Percentiles rank a stretch among this genome's conserved stretches.
Conservation (phyloP, 176 grass and related monocot species). For the Phyllostachys edulis region DNA sequence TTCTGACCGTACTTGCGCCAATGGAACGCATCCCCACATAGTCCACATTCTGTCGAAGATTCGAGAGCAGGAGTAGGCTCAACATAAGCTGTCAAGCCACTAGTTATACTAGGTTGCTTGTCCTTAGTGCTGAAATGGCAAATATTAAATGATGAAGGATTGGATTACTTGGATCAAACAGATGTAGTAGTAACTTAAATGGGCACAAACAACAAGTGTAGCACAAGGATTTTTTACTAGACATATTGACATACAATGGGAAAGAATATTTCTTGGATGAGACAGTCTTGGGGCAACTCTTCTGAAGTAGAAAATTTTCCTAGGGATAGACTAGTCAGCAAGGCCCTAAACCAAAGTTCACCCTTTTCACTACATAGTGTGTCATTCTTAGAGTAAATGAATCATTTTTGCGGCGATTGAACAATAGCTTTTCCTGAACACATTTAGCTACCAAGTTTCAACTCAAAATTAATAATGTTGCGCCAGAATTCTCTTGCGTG, state of each 20-base stretch:
- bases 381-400: neutral
- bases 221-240: neutral
- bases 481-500: neutral
- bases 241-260: neutral
- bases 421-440: neutral
- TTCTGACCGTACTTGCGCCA: conserved; percentile 71
- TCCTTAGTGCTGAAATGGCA: conserved; percentile 39
- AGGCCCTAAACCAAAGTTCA: neutral
- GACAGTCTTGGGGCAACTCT: neutral
- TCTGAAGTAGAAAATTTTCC: neutral
- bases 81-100: neutral
- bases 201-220: neutral
- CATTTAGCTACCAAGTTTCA: neutral
- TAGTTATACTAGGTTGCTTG: conserved; percentile 29
- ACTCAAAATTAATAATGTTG: neutral
- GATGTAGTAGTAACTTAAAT: neutral
- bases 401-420: neutral
- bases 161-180: neutral
- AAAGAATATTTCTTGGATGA: neutral
- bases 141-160: neutral
- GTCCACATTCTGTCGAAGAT: conserved; percentile 18
- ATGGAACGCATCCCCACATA: conserved; percentile 47
- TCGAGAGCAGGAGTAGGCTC: conserved; percentile 17
- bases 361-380: neutral
- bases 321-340: neutral